These are phyloP conservation scores for Groenewaldozyma salmanticensis DNA, from an alignment of 805 yeast genomes.

Conservation along the genomic window DNA sequence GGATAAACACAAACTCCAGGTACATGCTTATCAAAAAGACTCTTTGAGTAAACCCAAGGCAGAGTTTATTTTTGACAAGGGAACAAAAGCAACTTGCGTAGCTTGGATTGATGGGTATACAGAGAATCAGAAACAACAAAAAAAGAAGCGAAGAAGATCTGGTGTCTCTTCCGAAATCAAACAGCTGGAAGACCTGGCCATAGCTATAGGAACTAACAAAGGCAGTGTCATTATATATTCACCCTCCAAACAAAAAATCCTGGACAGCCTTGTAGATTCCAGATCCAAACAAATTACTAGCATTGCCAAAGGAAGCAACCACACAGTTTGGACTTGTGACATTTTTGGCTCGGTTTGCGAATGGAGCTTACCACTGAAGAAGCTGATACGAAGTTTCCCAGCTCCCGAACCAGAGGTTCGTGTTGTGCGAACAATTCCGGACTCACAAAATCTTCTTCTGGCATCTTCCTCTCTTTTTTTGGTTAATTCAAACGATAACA, in stretches of 20 bases:
- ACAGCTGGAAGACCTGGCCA: conserved; percentile 33
- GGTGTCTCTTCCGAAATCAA: conserved; percentile 8
- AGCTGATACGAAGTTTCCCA: conserved; percentile 25
- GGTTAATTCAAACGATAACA: conserved; percentile 31
- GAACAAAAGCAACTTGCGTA: conserved; percentile 38
- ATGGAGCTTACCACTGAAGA: conserved; percentile 46
- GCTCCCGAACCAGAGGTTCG: conserved; percentile 12
- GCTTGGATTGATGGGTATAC: conserved; percentile 36
- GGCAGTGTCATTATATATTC: conserved; percentile 61
- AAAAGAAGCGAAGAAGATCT: conserved; percentile 25
- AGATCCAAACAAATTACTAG: conserved; percentile 40
- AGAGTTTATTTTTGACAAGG: conserved; percentile 45
- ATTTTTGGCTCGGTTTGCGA: conserved; percentile 46
- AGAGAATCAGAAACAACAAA: conserved; percentile 7
- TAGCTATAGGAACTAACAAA: conserved; percentile 55
- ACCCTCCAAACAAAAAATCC: conserved; percentile 50
- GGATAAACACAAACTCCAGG: conserved; percentile 60
- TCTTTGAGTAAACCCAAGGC: conserved; percentile 28
- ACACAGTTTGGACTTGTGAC: conserved; percentile 52
- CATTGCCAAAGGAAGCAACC: conserved; percentile 33
- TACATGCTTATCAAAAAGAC: conserved; percentile 38
- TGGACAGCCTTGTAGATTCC: conserved; percentile 42
- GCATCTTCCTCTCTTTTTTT: conserved; percentile 62
- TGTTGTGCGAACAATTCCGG: conserved; percentile 8
- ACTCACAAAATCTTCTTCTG: conserved; percentile 36